These are phyloP conservation scores for Metschnikowia dekortorum DNA, from an alignment of 805 yeast genomes.

Conservation along the genomic window DNA sequence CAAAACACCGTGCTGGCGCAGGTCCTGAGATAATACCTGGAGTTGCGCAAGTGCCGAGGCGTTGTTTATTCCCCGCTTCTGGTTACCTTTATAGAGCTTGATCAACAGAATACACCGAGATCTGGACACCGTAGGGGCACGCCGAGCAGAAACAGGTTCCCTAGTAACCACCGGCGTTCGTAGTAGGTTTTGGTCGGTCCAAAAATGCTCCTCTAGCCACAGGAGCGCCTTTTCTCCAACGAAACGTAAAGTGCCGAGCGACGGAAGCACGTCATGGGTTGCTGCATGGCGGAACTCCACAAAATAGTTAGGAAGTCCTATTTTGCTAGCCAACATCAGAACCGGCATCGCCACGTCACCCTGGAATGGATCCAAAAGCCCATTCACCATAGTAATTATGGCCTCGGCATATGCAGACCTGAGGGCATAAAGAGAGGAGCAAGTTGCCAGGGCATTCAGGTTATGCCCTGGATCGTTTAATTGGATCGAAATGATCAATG, in stretches of 20 bases:
- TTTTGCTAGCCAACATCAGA: constrained; percentile 62
- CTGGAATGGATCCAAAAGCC: constrained; percentile 82
- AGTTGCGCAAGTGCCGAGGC: not conserved
- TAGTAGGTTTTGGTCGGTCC: constrained; percentile 38
- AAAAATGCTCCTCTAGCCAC: constrained; percentile 74
- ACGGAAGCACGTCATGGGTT: constrained; percentile 84
- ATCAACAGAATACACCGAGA: not conserved
- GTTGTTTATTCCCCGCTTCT: constrained; percentile 2
- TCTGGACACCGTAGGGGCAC: not conserved
- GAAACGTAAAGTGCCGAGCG: constrained; percentile 61
- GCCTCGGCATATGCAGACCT: constrained; percentile 63
- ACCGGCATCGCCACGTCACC: constrained; percentile 75
- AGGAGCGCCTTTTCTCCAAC: constrained; percentile 56
- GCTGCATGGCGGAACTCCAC: constrained; percentile 89
- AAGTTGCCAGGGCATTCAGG: not conserved
- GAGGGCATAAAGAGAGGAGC: constrained; percentile 19
- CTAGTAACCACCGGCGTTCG: constrained; percentile 2
- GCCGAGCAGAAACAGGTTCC: not conserved
- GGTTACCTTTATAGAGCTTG: not conserved
- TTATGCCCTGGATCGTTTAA: constrained; percentile 34
- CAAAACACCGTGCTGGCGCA: not conserved
- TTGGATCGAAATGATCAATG: constrained; percentile 49
- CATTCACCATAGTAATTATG: constrained; percentile 83
- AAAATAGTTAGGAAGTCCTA: constrained; percentile 71
- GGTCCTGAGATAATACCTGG: not conserved